Base-by-base conservation (phyloP, 352 stramenopile genomes). In the Pythium grandisporangium region DNA sequence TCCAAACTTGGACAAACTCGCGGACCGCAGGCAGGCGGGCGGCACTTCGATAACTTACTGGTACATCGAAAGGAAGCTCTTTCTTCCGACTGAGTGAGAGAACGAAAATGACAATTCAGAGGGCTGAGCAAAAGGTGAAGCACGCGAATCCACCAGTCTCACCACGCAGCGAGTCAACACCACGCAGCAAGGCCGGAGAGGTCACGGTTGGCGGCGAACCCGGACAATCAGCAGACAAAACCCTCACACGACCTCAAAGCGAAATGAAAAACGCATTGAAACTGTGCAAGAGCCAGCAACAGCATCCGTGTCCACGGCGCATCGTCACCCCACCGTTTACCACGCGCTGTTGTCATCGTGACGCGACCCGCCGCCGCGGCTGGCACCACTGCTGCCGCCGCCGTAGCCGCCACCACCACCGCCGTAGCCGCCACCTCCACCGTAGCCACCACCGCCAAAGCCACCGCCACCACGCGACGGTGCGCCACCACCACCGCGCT, bases 311-410 rank as follows among this genome's bases (percentile, higher is more conserved):
- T n/a, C n/a, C n/a, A n/a, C n/a, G n/a, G n/a, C n/a, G n/a, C n/a
- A n/a, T n/a, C n/a, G n/a, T n/a, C n/a, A n/a, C n/a, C n/a, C n/a
- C n/a, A n/a, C n/a, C n/a, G 51, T 48, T 78, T 93, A 93, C 80
- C 80, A 93, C 61, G 80, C 78, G 58, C 80, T 93, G 72, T 93
- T 93, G 63, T 92, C 77, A 8, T 78, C 68, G 52, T 55, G 63
- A 48, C 51, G 36, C 37, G 35, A 50, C 37, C 75, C 53, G 37
- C 65, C 44, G 34, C 65, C 55, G 17, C 45, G 54, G 43, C 68
- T 49, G 41, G 51, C 54, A 43, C 62, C 55, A 16, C 63, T 52
- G 22, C 48, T 48, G 44, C 56, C 54, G 7, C 55, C 54, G 26
- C 51, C 47, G 42, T 42, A 37, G 21, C 52, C 47, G 14, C 63